phyloP scores from a whole-genome alignment of 495 filamentous ascomycete genomes.

The Penicillium arizonense region DNA sequence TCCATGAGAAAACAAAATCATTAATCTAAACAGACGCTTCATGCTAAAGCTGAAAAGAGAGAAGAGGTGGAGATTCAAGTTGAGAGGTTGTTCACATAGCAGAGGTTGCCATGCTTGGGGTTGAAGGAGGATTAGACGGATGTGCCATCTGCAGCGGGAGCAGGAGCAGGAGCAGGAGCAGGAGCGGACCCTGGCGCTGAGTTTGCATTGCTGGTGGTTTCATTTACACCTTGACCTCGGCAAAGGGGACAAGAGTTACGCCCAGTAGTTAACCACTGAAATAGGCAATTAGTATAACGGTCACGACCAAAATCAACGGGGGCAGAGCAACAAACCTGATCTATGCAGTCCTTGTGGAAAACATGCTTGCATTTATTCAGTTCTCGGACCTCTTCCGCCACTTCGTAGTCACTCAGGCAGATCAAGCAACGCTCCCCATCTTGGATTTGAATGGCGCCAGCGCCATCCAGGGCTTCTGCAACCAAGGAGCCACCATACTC shows the following conservation, averaged over 20 bases:
- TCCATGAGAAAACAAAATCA: conserved; percentile 30
- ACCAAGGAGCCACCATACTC: conserved; percentile 47
- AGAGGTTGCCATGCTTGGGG: background rate
- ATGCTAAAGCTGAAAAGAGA: conserved; percentile 33
- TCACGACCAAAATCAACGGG: background rate
- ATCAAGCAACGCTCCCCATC: conserved; percentile 67
- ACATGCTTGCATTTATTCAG: conserved; percentile 67
- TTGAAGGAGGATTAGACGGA: conserved; percentile 14
- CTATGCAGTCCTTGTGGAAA: conserved; percentile 74
- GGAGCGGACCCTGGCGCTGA: conserved; percentile 15
- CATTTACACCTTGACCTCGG: conserved; percentile 63
- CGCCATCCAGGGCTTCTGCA: conserved; percentile 49
- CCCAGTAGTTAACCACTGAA: conserved; percentile 74
- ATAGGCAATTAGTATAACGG: conserved; percentile 9
- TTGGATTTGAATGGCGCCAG: conserved; percentile 46
- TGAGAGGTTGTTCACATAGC: background rate
- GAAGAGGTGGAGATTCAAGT: conserved; percentile 5
- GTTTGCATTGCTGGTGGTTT: conserved; percentile 23
- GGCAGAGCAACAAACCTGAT: conserved; percentile 54
- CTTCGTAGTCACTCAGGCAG: conserved; percentile 70
- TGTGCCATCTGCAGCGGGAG: conserved; percentile 19
- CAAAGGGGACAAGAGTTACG: conserved; percentile 78
- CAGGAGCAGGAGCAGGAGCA: conserved; percentile 15
- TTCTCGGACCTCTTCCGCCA: conserved; percentile 59
- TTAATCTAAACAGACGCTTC: conserved; percentile 36